Base-by-base conservation (phyloP, 2,329 filamentous ascomycete species). In the Monosporascus cannonballus region DNA sequence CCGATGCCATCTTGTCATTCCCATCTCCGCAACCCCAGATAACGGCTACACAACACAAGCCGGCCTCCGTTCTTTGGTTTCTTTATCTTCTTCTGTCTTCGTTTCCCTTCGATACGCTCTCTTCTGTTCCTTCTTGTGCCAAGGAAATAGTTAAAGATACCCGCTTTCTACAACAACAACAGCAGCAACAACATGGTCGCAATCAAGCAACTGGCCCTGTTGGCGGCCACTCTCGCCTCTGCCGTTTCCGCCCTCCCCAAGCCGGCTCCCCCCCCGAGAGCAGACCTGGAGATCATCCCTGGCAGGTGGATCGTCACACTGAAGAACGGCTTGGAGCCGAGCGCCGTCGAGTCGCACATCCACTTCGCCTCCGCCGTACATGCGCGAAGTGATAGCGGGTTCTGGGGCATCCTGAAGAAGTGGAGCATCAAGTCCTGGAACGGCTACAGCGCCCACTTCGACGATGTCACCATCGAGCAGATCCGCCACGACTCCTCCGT, bases 271-370 rank as follows among this genome's bases (percentile, higher is more conserved):
- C 27, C 14, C 34, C 37, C 37, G 8, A 17, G 41, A 3, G 17
- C 18, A 5, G 46, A 49, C 30, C 38, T 17, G 37, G 47, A 50
- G 34, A 27, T 46, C 39, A 41, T 54, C 36, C 49, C 52, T 17
- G 49, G 48, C 48, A 51, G 45, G 34, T 54, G 46, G 24, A 54
- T 54, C 52, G 18, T 54, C 39, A 54, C 52, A 2, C 49, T 54
- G n/a, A 25, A 48, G 36, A 47, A 38, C 14, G 52, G 45, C 4
- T 24, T 54, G 4, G 30, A 47, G 11, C 25, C 18, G 11, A 27
- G 9, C 15, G 42, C n/a, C 27, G 34, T 51, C 30, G 36, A 44
- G 22, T 39, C 27, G 11, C 52, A 54, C 37, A 30, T 48, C 24
- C 5, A n/a, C 18, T 54, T 49, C 18, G 52, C 45, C 44, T 15